These are phyloP conservation scores for Isabelozyma heimii DNA, from an alignment of 805 yeast species.

Conservation along the genomic window DNA sequence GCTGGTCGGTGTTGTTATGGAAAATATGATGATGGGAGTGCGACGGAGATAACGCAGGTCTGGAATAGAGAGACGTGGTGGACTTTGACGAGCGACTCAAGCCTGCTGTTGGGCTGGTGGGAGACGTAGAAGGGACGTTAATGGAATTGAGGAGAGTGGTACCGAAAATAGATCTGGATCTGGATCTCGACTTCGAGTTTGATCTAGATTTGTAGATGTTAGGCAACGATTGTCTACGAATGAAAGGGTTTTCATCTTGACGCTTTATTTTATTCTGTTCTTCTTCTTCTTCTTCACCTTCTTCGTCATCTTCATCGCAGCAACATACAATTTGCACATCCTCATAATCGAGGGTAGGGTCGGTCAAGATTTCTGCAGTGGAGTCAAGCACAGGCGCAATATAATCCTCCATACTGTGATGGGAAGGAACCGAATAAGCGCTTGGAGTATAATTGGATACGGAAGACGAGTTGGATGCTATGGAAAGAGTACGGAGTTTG, in stretches of 20 bases:
- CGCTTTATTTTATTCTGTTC: background rate
- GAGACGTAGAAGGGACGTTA: background rate
- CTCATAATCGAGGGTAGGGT: conserved; percentile 22
- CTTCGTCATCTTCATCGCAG: conserved; percentile 8
- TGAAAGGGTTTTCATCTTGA: background rate
- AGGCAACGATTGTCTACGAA: conserved; percentile 2
- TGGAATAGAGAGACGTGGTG: background rate
- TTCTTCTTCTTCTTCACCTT: conserved; percentile 3
- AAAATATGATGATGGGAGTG: background rate
- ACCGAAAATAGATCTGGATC: conserved; percentile 21
- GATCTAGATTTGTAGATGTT: background rate
- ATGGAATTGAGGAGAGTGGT: conserved; percentile 18
- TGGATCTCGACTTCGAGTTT: conserved; percentile 6
- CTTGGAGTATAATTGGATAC: background rate
- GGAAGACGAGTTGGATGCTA: conserved; percentile 1
- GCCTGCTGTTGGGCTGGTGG: background rate
- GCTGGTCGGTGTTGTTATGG: background rate
- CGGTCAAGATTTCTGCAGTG: conserved; percentile 25
- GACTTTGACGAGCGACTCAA: background rate
- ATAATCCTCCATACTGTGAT: conserved; percentile 26
- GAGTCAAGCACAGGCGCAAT: conserved; percentile 29
- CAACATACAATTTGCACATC: conserved; percentile 23
- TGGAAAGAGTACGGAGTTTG: background rate
- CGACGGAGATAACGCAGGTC: background rate
- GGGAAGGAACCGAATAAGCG: conserved; percentile 14